phyloP scores from a whole-genome alignment of 164 flowering plant species.

The Protea cynaroides region DNA sequence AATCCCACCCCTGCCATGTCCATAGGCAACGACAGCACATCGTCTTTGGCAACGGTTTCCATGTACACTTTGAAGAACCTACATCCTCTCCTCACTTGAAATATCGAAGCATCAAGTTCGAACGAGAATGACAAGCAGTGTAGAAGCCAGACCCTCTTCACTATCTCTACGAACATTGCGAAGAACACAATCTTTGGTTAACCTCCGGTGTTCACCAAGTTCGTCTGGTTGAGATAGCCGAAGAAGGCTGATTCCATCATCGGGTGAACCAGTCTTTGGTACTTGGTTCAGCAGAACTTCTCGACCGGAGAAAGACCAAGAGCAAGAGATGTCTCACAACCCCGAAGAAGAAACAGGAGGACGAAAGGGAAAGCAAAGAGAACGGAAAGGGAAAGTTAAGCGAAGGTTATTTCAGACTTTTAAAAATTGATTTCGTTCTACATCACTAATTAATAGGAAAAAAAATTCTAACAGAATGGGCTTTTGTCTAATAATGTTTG shows the following conservation, averaged over 20 bases:
- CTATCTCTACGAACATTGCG: constrained; percentile 58
- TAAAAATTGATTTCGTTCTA: too few species aligned
- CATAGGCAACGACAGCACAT: neutral
- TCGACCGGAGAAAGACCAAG: constrained; percentile 51
- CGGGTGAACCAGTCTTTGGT: constrained; percentile 56
- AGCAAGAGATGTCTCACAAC: too few species aligned
- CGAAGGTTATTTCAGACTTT: too few species aligned
- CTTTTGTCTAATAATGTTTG: too few species aligned
- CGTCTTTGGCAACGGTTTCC: constrained; percentile 55
- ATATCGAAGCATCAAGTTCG: constrained; percentile 39
- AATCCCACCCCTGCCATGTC: constrained; percentile 36
- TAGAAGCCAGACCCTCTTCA: constrained; percentile 61
- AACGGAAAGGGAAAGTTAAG: too few species aligned
- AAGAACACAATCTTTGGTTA: constrained; percentile 62
- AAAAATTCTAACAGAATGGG: too few species aligned
- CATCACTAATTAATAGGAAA: too few species aligned
- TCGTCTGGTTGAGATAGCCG: constrained; percentile 63
- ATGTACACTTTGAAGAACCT: constrained; percentile 84
- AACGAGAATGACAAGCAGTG: constrained; percentile 58
- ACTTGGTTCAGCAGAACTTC: constrained; percentile 49
- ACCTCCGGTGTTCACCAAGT: constrained; percentile 39
- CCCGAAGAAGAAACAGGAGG: too few species aligned
- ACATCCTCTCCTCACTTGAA: constrained; percentile 42
- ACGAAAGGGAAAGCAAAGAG: too few species aligned
- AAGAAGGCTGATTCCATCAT: constrained; percentile 76